Evolutionary conservation across 2,329 filamentous ascomycete genomes (phyloP).

Genomic region (Fusarium sp.): DNA sequence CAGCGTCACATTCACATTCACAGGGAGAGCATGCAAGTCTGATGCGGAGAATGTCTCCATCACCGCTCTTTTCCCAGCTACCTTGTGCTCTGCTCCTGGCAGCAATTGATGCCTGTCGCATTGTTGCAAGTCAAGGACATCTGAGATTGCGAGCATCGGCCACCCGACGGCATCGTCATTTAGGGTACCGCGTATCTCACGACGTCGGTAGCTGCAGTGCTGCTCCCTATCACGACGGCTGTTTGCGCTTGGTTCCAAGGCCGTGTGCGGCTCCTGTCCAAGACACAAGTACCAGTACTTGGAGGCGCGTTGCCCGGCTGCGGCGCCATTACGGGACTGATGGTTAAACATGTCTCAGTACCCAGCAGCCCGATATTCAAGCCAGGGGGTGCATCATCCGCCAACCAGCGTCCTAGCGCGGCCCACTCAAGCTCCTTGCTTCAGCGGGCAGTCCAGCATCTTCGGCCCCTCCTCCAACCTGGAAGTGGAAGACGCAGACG

Average conservation of each 20-base stretch:
- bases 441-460: conserved; percentile 21
- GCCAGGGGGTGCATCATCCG: conserved; percentile 35
- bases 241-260: conserved; percentile 30
- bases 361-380: conserved; percentile 38
- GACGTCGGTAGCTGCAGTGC: conserved; percentile 12
- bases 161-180: conserved; percentile 15
- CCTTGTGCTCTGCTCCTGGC: conserved; percentile 13
- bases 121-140: conserved; percentile 2
- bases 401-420: conserved; percentile 29
- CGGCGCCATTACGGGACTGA: conserved; percentile 22
- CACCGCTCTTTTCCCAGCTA: conserved; percentile 38
- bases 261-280: conserved; percentile 29
- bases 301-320: background rate
- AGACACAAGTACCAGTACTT: conserved; percentile 42
- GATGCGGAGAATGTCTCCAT: conserved; percentile 33
- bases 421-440: conserved; percentile 50
- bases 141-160: conserved; percentile 17
- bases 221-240: conserved; percentile 25
- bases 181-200: conserved; percentile 26
- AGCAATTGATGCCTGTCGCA: conserved; percentile 9
- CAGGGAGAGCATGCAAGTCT: conserved; percentile 33
- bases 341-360: conserved; percentile 38
- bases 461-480: conserved; percentile 11
- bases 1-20: conserved; percentile 36
- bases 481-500: background rate